Conservation (phyloP, 2,329 filamentous ascomycete species). For the Cercospora sp. region DNA sequence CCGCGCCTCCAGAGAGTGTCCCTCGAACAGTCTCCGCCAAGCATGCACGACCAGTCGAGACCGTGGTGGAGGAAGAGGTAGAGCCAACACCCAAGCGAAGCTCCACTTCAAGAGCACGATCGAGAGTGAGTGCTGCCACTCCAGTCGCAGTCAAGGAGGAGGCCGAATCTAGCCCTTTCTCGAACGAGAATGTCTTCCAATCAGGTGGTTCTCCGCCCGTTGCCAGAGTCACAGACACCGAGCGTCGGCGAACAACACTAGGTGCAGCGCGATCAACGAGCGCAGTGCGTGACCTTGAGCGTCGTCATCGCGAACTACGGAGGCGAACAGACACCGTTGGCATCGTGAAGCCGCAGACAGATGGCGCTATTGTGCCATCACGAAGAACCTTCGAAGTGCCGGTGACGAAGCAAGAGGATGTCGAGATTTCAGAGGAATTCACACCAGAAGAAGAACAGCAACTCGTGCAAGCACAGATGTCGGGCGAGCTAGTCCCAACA, state of each 20-base stretch:
- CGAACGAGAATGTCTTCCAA: conserved; percentile 90
- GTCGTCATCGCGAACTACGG: conserved; percentile 46
- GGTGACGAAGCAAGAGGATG: conserved; percentile 48
- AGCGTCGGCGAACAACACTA: conserved; percentile 55
- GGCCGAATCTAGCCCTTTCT: conserved; percentile 66
- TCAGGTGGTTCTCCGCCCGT: conserved; percentile 33
- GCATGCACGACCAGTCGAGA: conserved; percentile 41
- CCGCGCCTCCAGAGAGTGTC: conserved; percentile 36
- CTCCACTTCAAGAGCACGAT: conserved; percentile 22
- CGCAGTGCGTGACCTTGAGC: conserved; percentile 41
- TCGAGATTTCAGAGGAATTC: conserved; percentile 79
- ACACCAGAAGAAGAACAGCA: conserved; percentile 85
- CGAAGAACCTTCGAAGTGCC: conserved; percentile 62
- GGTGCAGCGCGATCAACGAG: conserved; percentile 36
- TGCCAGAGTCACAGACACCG: conserved; percentile 56
- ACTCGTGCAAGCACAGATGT: conserved; percentile 65
- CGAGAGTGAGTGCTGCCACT: conserved; percentile 27
- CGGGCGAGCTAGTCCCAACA: conserved; percentile 48
- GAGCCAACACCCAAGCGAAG: conserved; percentile 28
- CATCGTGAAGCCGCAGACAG: conserved; percentile 52
- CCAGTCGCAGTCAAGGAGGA: conserved; percentile 35
- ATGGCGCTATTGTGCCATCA: conserved; percentile 55
- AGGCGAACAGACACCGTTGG: conserved; percentile 46
- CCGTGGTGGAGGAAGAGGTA: conserved; percentile 39
- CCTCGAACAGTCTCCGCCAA: conserved; percentile 44